A percentile compares a stretch with the other conserved stretches of the same genome.
Evolutionary conservation across 2,329 filamentous ascomycete genomes (phyloP).

Genomic region (Fusarium torreyae): DNA sequence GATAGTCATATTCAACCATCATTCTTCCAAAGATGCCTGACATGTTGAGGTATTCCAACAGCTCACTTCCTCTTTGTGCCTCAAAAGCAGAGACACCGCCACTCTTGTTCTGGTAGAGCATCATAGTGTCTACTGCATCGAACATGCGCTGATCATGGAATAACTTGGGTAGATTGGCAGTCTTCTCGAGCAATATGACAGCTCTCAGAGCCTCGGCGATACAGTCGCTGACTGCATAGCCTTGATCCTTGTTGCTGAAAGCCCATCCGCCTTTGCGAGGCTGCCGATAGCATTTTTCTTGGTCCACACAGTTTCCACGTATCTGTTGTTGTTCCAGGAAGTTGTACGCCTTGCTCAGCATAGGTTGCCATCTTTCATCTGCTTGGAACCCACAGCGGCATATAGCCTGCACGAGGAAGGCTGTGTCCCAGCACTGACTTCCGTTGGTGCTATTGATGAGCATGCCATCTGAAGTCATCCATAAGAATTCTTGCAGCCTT

Average conservation of each 20-base stretch:
- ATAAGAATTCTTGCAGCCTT: slow-evolving; percentile 86
- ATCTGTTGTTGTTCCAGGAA: slow-evolving; percentile 95
- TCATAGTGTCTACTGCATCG: slow-evolving; percentile 88
- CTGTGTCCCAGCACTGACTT: slow-evolving; percentile 95
- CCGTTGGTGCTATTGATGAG: slow-evolving; percentile 96
- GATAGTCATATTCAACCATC: slow-evolving; percentile 96
- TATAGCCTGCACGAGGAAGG: slow-evolving; percentile 86
- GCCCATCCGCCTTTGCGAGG: slow-evolving; percentile 93
- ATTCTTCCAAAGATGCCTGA: slow-evolving; percentile 94
- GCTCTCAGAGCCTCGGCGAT: slow-evolving; percentile 90
- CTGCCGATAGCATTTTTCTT: slow-evolving; percentile 87
- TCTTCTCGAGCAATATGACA: slow-evolving; percentile 85
- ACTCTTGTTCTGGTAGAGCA: slow-evolving; percentile 92
- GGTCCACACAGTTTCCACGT: slow-evolving; percentile 81
- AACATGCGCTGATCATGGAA: slow-evolving; percentile 83
- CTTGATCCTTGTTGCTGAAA: slow-evolving; percentile 92
- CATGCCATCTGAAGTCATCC: slow-evolving; percentile 93
- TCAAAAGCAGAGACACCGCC: slow-evolving; percentile 97
- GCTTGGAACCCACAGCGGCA: slow-evolving; percentile 82
- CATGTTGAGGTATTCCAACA: slow-evolving; percentile 88
- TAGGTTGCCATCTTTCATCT: slow-evolving; percentile 81
- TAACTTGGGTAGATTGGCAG: slow-evolving; percentile 79
- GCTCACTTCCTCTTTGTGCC: slow-evolving; percentile 80
- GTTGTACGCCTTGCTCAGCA: slow-evolving; percentile 84
- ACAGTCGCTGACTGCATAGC: slow-evolving; percentile 95